phyloP scores from a whole-genome alignment of 352 stramenopile genomes.

The Peronospora belbahrii region DNA sequence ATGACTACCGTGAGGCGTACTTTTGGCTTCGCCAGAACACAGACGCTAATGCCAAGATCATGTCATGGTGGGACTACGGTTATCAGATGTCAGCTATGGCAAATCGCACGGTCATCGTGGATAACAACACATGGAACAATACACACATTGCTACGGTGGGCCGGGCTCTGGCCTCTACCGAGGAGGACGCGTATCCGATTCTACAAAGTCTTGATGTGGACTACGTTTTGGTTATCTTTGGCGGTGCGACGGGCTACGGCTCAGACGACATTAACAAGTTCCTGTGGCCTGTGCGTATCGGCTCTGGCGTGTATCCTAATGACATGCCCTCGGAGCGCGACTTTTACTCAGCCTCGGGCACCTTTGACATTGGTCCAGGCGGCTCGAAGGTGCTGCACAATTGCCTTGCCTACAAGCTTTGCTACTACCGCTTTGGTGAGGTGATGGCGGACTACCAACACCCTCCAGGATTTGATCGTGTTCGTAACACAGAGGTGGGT shows the following conservation, averaged over 20 bases:
- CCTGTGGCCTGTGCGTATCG: constrained; percentile 89
- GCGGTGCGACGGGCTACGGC: constrained; percentile 79
- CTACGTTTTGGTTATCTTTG: constrained; percentile 90
- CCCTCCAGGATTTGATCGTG: constrained; percentile 80
- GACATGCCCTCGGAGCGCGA: constrained; percentile 85
- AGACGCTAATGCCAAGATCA: constrained; percentile 76
- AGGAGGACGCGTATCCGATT: constrained; percentile 87
- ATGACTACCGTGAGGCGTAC: constrained; percentile 97
- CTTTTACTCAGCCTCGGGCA: constrained; percentile 76
- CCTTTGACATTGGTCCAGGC: constrained; percentile 77
- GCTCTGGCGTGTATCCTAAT: constrained; percentile 69
- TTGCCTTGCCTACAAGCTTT: constrained; percentile 91
- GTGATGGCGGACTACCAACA: constrained; percentile 81
- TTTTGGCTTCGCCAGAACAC: constrained; percentile 89
- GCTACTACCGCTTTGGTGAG: constrained; percentile 90
- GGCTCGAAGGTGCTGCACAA: constrained; percentile 86
- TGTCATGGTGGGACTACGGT: constrained; percentile 90
- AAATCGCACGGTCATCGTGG: constrained; percentile 85
- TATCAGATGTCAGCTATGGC: constrained; percentile 91
- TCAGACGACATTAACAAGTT: constrained; percentile 92
- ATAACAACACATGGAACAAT: constrained; percentile 97
- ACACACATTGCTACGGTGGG: constrained; percentile 94
- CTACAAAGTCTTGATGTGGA: constrained; percentile 88
- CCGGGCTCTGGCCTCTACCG: constrained; percentile 68
- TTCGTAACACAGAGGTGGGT: constrained; percentile 81